Conservation (phyloP, 352 stramenopile genomes). For the Pythium chondricola region DNA sequence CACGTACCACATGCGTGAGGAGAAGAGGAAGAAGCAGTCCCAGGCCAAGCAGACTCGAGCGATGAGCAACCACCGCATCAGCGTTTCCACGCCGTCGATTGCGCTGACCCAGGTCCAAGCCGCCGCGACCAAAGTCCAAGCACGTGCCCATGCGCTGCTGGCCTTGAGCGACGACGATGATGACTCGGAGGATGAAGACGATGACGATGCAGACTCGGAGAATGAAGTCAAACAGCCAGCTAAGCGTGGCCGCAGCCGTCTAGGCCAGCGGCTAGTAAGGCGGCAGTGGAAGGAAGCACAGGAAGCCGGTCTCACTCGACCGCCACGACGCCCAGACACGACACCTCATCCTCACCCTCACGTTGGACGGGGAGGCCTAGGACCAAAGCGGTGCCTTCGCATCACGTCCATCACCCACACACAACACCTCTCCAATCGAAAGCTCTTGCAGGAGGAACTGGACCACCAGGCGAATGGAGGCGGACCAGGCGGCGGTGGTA, state of each 20-base stretch:
- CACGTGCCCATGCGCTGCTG: slow-evolving; percentile 12
- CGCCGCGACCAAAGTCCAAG: background rate
- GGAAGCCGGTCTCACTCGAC: slow-evolving; percentile 23
- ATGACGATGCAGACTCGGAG: slow-evolving; percentile 1
- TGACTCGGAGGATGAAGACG: slow-evolving; percentile 7
- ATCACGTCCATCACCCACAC: slow-evolving; percentile 45
- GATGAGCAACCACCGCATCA: slow-evolving; percentile 50
- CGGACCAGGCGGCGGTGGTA: background rate
- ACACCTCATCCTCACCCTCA: too few species aligned
- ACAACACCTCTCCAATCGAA: slow-evolving; percentile 34
- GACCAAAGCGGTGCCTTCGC: background rate
- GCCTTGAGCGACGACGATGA: slow-evolving; percentile 22
- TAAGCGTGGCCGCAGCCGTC: slow-evolving; percentile 4
- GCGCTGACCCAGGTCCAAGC: slow-evolving; percentile 3
- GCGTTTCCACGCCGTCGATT: slow-evolving; percentile 16
- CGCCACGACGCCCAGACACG: slow-evolving; percentile 10
- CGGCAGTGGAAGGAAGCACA: slow-evolving; percentile 53
- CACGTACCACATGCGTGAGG: slow-evolving; percentile 58
- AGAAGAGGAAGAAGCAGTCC: slow-evolving; percentile 48
- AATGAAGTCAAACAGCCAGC: slow-evolving; percentile 2
- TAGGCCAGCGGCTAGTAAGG: slow-evolving; percentile 44
- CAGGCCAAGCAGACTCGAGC: slow-evolving; percentile 28
- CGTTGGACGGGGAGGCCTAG: background rate
- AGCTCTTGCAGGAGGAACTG: slow-evolving; percentile 20
- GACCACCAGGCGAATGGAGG: background rate